phyloP scores from a whole-genome alignment of 257 asterid species.

The Solanum chmielewskii region DNA sequence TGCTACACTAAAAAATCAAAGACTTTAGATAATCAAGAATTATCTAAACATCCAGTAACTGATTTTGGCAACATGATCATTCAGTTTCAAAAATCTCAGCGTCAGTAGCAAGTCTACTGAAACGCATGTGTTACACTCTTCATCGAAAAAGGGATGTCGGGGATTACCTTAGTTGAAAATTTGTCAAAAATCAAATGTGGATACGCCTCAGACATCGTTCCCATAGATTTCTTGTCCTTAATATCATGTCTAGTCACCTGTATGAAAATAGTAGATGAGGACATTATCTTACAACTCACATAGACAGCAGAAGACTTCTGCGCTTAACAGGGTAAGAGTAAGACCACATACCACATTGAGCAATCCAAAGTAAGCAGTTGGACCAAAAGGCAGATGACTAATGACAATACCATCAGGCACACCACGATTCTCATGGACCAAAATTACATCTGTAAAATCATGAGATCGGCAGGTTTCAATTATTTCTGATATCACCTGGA shows the following conservation, averaged over 20 bases:
- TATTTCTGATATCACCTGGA: slow-evolving; percentile 82
- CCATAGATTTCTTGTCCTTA: not conserved
- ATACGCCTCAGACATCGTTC: not conserved
- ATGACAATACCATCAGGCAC: slow-evolving; percentile 82
- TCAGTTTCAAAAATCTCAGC: not conserved
- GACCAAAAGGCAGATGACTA: slow-evolving; percentile 94
- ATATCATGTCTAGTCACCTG: slow-evolving; percentile 59
- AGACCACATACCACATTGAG: slow-evolving; percentile 77
- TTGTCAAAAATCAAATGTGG: slow-evolving; percentile 1
- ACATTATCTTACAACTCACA: not conserved
- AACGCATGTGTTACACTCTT: not conserved
- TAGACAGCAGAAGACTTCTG: not conserved
- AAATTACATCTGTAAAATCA: slow-evolving; percentile 83
- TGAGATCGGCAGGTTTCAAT: slow-evolving; percentile 82
- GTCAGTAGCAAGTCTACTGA: not conserved
- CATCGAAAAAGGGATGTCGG: not conserved
- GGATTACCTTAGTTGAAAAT: not conserved
- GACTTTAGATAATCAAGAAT: not conserved
- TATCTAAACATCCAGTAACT: not conserved
- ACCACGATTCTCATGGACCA: slow-evolving; percentile 94
- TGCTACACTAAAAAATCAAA: not conserved
- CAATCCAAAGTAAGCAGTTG: slow-evolving; percentile 87
- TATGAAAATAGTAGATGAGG: slow-evolving; percentile 9
- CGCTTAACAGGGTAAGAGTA: not conserved
- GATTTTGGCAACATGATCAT: not conserved